Conservation (phyloP, 306 rosid genomes). For the Macrotyloma uniflorum region DNA sequence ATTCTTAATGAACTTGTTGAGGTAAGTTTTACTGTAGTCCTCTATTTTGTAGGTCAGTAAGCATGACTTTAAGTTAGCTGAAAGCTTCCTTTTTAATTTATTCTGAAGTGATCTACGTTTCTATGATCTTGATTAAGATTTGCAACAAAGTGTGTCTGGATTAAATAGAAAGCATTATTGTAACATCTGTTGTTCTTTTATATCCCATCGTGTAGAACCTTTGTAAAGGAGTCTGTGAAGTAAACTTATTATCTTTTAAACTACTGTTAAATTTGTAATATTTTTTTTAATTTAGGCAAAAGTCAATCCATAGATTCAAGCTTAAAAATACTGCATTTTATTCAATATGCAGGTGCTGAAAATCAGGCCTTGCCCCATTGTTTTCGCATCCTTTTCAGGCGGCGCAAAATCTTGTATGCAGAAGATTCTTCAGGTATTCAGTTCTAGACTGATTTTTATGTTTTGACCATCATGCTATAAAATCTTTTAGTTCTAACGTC, state of each 20-base stretch:
- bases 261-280: not conserved
- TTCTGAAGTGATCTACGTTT: not conserved
- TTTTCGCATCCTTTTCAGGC: conserved; percentile 89
- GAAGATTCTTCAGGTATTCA: conserved; percentile 82
- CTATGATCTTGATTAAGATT: conserved; percentile 19
- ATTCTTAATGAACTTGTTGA: conserved; percentile 75
- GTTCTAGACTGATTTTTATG: conserved; percentile 24
- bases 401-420: conserved; percentile 90
- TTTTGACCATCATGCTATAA: conserved; percentile 7
- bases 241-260: not conserved
- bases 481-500: conserved; percentile 15
- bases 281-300: conserved; percentile 7
- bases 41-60: conserved; percentile 13
- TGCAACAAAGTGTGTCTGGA: not conserved
- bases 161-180: conserved; percentile 21
- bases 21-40: conserved; percentile 53
- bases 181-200: conserved; percentile 21
- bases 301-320: conserved; percentile 19
- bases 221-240: conserved; percentile 12
- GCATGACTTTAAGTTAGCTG: not conserved
- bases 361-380: conserved; percentile 77
- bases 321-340: conserved; percentile 24
- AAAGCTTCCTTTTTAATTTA: not conserved
- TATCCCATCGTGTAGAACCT: not conserved
- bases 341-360: conserved; percentile 68